A percentile compares a stretch with the other conserved stretches of the same genome.
phyloP scores from a whole-genome alignment of 495 filamentous ascomycete genomes.

The Parathielavia appendiculata region DNA sequence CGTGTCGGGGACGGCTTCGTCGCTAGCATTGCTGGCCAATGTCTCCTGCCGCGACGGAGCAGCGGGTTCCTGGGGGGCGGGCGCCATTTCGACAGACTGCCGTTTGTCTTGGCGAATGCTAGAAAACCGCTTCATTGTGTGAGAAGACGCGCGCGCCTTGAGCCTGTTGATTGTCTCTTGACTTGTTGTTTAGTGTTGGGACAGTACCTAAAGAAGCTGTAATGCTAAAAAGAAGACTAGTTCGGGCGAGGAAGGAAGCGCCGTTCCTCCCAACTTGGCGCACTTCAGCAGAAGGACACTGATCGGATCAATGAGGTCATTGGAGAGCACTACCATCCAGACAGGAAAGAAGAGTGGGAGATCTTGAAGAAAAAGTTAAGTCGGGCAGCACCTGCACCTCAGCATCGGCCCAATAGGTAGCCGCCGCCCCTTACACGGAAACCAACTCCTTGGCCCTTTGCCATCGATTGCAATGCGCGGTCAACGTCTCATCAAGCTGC shows the following conservation, averaged over 20 bases:
- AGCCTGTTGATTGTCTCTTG: neutral
- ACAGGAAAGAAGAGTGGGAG: too few species aligned
- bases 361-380: neutral
- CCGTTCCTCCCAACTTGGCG: neutral
- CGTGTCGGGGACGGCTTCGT: constrained; percentile 64
- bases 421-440: too few species aligned
- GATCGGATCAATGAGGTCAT: neutral
- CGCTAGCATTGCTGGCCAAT: constrained; percentile 46
- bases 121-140: constrained; percentile 14
- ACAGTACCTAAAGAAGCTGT: neutral
- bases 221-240: neutral
- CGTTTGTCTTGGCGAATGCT: constrained; percentile 15
- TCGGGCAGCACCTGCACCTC: neutral
- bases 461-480: too few species aligned
- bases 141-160: neutral
- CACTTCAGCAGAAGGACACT: too few species aligned
- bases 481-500: neutral
- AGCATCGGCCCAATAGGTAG: neutral
- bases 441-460: too few species aligned
- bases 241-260: neutral
- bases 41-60: constrained; percentile 48
- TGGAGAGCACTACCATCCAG: too few species aligned
- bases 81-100: neutral
- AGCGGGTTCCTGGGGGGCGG: neutral
- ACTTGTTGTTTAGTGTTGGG: neutral